A percentile compares a stretch with the other conserved stretches of the same genome.
phyloP scores from a whole-genome alignment of 164 flowering plant species.

The Buxus sempervirens region DNA sequence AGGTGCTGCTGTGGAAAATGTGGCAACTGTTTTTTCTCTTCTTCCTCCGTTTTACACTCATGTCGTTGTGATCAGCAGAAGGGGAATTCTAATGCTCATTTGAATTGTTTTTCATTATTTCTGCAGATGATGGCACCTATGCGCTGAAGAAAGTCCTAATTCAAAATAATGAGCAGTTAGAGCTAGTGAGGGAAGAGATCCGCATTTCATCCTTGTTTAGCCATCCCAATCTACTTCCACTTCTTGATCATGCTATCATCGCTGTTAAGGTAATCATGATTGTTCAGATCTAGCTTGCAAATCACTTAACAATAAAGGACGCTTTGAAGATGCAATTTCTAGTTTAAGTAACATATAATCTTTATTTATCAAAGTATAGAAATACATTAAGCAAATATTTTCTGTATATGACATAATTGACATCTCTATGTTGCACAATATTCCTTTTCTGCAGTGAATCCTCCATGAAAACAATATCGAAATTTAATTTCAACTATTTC shows the following conservation, averaged over 20 bases:
- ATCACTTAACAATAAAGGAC: conserved; percentile 17
- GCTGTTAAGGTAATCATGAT: conserved; percentile 60
- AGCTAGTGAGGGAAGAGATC: conserved; percentile 69
- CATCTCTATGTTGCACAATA: too few relatives aligned
- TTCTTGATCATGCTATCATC: conserved; percentile 94
- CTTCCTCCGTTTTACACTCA: neutral
- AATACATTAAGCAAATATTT: too few relatives aligned
- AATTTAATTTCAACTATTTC: too few relatives aligned
- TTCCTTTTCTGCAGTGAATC: too few relatives aligned
- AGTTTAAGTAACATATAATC: neutral
- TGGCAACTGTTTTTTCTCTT: neutral
- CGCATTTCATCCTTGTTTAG: conserved; percentile 76
- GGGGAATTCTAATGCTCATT: neutral
- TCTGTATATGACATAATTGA: too few relatives aligned
- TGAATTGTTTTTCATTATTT: conserved; percentile 2
- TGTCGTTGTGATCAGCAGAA: too few relatives aligned
- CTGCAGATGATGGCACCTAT: conserved; percentile 67
- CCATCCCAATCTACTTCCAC: conserved; percentile 92
- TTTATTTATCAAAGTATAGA: too few relatives aligned
- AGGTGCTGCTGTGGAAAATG: neutral
- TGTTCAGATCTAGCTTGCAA: neutral
- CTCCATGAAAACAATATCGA: too few relatives aligned
- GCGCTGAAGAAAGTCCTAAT: conserved; percentile 73
- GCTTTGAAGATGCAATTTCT: conserved; percentile 13
- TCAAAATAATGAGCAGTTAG: conserved; percentile 62